Conservation (phyloP, 1,284 basidiomycete genomes). For the Blastosporella zonata region DNA sequence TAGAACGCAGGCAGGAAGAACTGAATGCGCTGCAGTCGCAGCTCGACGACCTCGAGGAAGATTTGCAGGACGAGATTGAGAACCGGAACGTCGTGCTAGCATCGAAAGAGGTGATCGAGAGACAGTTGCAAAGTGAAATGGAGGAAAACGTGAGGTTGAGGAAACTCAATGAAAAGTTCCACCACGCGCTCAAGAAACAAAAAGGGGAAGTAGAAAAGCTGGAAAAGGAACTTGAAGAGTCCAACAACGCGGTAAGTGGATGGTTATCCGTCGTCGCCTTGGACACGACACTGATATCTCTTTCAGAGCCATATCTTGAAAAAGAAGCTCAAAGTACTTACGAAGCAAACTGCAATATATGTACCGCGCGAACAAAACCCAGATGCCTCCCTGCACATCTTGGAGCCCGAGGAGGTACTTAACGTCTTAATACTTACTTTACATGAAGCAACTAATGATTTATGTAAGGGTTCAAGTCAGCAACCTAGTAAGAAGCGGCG, state of each 20-base stretch:
- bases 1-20: constrained; percentile 1
- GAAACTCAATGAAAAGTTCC: constrained; percentile 8
- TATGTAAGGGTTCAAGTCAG: background rate
- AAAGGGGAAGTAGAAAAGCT: constrained; percentile 13
- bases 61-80: background rate
- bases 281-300: background rate
- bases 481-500: constrained; percentile 1
- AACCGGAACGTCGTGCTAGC: background rate
- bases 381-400: constrained; percentile 16
- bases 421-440: background rate
- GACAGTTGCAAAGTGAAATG: background rate
- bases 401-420: background rate
- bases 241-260: constrained; percentile 10
- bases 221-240: constrained; percentile 7
- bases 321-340: constrained; percentile 18
- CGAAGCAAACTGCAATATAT: constrained; percentile 6
- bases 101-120: background rate
- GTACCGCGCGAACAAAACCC: background rate
- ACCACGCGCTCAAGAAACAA: constrained; percentile 10
- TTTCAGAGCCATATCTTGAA: constrained; percentile 13
- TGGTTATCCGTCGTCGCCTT: background rate
- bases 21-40: background rate
- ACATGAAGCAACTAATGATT: background rate
- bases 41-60: background rate
- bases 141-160: constrained; percentile 5